Evolutionary conservation across 768 basidiomycete species (phyloP).

Genomic region (Boletus pseudo-olivaceus): DNA sequence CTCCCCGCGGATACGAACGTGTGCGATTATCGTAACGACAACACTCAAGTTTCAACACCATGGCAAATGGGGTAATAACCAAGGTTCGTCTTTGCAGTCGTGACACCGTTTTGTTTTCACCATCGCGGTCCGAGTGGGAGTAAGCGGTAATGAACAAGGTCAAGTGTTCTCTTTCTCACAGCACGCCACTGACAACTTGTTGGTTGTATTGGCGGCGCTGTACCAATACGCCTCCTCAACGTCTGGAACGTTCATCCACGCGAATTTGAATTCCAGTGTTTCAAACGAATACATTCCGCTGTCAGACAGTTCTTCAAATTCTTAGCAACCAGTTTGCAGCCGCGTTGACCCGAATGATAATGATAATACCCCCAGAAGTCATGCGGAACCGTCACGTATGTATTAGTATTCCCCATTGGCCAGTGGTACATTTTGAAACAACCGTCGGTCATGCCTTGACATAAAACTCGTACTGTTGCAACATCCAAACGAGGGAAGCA

Average conservation of each 20-base stretch:
- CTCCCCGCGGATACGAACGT: background rate
- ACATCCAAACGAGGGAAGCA: slow-evolving; percentile 79
- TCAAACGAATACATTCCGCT: slow-evolving; percentile 5
- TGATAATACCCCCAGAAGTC: background rate
- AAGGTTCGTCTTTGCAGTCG: background rate
- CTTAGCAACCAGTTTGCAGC: background rate
- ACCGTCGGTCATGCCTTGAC: slow-evolving; percentile 38
- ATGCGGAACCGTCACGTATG: background rate
- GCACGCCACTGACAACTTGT: background rate
- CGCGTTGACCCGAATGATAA: slow-evolving; percentile 10
- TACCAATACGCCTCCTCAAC: background rate
- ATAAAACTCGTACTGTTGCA: slow-evolving; percentile 78
- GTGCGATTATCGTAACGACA: slow-evolving; percentile 8
- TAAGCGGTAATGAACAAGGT: background rate
- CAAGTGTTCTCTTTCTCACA: slow-evolving; percentile 4
- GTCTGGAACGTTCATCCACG: background rate
- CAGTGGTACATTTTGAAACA: background rate
- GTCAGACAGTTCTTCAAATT: background rate
- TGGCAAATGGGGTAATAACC: background rate
- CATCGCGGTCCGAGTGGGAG: too few relatives aligned
- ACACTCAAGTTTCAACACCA: slow-evolving; percentile 11
- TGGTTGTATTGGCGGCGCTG: background rate
- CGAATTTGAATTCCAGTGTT: slow-evolving; percentile 9
- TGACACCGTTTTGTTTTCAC: background rate
- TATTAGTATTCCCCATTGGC: background rate